Base-by-base conservation (phyloP, 306 rosid species). In the Prunus salicina region DNA sequence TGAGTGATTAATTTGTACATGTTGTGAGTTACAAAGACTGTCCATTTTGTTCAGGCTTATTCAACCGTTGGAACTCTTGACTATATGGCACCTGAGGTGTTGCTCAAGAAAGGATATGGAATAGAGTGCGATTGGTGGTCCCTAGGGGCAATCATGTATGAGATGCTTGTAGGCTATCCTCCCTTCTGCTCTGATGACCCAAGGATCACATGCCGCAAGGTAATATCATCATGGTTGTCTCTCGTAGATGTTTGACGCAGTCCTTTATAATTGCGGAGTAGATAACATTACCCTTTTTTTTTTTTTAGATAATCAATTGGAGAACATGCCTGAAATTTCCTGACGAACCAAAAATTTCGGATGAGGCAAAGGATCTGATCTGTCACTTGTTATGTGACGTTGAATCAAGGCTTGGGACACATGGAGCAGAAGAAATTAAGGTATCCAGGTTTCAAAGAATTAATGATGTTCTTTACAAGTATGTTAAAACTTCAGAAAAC, bases 121-220 rank as follows among this genome's bases (percentile, higher is more conserved):
- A 91, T 96, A 22, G 99, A 96, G 84, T 96, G 99, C 79, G 99
- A 96, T 86, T 96, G 99, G 99, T 96, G 99, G 99, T 96, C 99
- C 25, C 87, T 96, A 74, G 99, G 99, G 76, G 98, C 99, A 45
- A 96, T 96, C 84, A 79, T 96, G 99, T 96, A 92, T 60, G 99
- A 96, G 90, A 96, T 96, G 99, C 93, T 96, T 73, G 83, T 90
- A 24, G 99, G 99, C 25, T 96, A 92, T 86, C 98, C 99, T 74
- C 99, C 99, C 66, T 96, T 96, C 84, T 92, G 93, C 86, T 92
- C 99, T 73, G 99, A 96, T 10, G 99, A 96, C 85, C 99, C 99
- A 76, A 96, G 99, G 86, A 91, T 92, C 65, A 89, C 99, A 77
- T 96, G 95, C 82, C 98, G 99, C 61, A 96, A 92, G 99, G 99